Conservation (phyloP, 2,329 filamentous ascomycete genomes). For the Sporothrix variecibatus region DNA sequence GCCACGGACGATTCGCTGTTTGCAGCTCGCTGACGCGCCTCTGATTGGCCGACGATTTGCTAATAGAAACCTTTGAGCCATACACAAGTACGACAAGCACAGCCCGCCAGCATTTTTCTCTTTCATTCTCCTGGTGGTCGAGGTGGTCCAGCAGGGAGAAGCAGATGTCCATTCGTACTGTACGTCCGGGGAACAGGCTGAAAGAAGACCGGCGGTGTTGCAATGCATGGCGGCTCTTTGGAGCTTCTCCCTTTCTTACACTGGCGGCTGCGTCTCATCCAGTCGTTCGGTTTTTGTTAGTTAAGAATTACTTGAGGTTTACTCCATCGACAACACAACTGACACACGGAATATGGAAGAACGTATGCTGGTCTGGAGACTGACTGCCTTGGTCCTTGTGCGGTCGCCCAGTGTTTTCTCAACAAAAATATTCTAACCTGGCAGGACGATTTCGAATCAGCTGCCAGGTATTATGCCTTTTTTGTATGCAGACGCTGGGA, state of each 20-base stretch:
- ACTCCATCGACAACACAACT: constrained; percentile 21
- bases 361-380: constrained; percentile 8
- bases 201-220: neutral
- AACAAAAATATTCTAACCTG: neutral
- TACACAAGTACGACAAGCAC: neutral
- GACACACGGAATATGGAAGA: neutral
- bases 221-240: constrained; percentile 20
- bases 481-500: constrained; percentile 1
- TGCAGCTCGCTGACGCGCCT: neutral
- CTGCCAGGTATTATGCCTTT: neutral
- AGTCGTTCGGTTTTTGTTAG: constrained; percentile 32
- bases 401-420: neutral
- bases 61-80: constrained; percentile 27
- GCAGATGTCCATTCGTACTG: neutral
- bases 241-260: neutral
- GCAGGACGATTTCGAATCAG: constrained; percentile 16
- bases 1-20: constrained; percentile 1
- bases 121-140: neutral
- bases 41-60: constrained; percentile 30
- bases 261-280: constrained; percentile 21
- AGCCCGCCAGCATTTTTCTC: neutral
- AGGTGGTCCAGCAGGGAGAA: too few species aligned
- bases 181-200: constrained; percentile 13
- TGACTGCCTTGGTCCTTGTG: neutral
- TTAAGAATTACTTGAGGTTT: constrained; percentile 30